Conservation (phyloP, 129 eudicot species). For the Centella asiatica region DNA sequence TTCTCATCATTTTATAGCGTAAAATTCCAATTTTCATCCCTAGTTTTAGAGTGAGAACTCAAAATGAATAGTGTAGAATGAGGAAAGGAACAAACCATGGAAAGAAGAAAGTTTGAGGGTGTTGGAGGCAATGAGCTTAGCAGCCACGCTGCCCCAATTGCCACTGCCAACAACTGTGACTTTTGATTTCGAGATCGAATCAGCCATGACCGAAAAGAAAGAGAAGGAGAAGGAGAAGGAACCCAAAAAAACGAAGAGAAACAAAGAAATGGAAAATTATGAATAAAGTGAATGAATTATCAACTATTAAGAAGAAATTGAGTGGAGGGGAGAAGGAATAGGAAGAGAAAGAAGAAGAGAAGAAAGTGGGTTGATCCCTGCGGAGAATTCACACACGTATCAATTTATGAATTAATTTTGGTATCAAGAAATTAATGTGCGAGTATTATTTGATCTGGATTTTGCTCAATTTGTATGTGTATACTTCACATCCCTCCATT, state of each 20-base stretch:
- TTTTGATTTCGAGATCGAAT: slow-evolving; percentile 39
- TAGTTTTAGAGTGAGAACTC: too few species aligned
- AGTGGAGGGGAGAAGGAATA: not conserved
- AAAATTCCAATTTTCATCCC: too few species aligned
- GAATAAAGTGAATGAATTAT: not conserved
- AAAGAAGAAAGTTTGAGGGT: slow-evolving; percentile 57
- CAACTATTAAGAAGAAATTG: not conserved
- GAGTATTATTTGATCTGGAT: not conserved
- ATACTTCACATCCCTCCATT: too few species aligned
- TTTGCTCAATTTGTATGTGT: too few species aligned
- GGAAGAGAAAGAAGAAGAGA: slow-evolving; percentile 9
- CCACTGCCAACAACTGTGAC: slow-evolving; percentile 94
- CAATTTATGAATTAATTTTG: too few species aligned
- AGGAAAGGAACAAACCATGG: slow-evolving; percentile 43
- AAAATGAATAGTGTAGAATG: not conserved
- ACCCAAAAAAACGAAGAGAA: not conserved
- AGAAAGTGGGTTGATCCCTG: not conserved
- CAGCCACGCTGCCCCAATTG: slow-evolving; percentile 99
- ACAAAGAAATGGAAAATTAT: not conserved
- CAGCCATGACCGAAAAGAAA: slow-evolving; percentile 32
- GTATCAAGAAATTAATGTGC: too few species aligned
- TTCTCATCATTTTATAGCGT: too few species aligned
- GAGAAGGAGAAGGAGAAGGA: not conserved
- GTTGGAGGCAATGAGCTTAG: slow-evolving; percentile 95
- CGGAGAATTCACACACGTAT: slow-evolving; percentile 2